Base-by-base conservation (phyloP, 306 rosid genomes). In the Cyclanthera cordifolia region DNA sequence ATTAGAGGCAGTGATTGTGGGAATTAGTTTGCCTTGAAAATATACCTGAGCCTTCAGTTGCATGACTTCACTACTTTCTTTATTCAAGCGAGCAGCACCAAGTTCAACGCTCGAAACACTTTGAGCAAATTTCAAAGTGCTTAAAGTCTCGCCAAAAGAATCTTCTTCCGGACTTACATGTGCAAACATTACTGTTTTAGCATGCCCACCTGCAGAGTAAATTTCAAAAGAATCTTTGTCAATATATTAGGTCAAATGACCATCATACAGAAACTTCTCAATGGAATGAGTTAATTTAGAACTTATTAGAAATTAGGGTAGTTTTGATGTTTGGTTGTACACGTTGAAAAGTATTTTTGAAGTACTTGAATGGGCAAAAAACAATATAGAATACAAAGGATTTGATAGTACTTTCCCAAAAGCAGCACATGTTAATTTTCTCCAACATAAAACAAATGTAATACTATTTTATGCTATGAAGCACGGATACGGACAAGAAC, bases 111-210 rank as follows among this genome's bases (percentile, higher is more conserved):
- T 73, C 8, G 99, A 93, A 78, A 85, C 99, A 48, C 94, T 78
- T 75, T 86, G 96, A 73, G 99, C 91, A 81, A 93, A 93, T 79
- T 93, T 93, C 55, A 93, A 70, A 49, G 99, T 93, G 75, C 90
- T 87, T 45, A 90, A 54, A 15, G 96, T 87, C 82, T 93, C 99
- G 21, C 91, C 25, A 74, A 93, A 90, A 9, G 90, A 93, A 67
- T 93, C 90, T 41, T 88, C 91, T 74, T 93, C 96, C 3, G 96
- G 94, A 79, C 96, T 90, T 71, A 90, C 84, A 71, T 93, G 99
- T 51, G 96, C 99, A 77, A 93, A 80, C 99, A 93, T 93, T 81
- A 93, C 76, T 1, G 99, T 93, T 77, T 93, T 93, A 23, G 99
- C 99, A 77, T 90, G 90, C 56, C 96, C 95, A 76, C 99, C 98